Base-by-base conservation (phyloP, 2,329 filamentous ascomycete genomes). In the Emmonsiellopsis sp. region DNA sequence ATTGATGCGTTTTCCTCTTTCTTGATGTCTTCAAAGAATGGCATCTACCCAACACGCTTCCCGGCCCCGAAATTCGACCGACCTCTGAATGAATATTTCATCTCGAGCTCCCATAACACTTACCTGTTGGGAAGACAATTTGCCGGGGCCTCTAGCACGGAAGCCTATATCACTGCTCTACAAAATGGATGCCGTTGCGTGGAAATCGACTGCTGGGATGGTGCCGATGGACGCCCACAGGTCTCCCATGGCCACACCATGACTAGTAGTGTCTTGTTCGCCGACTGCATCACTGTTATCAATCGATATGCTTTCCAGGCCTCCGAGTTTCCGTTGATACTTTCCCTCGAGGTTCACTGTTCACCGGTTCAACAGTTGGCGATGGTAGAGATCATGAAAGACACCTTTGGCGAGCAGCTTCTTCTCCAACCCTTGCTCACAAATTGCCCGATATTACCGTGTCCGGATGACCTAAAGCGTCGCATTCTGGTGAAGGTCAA, bases 201-300 rank as follows among this genome's bases (percentile, higher is more conserved):
- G 45, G 93, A 98, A 72, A 89, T 98, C 51, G 93, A 98, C 70
- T 97, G 92, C 71, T 98, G 93, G 93, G 90, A 98, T 70, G 93
- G 93, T 13, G 80, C 82, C 51, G 86, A 95, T 65, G 89, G 89
- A 40, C 82, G 89, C 63, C 93, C 93, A 0, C 83, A 90, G 51
- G 93, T 98, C 34, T 90, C 89, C 57, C 93, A 98, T 63, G 93
- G 93, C 26, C 84, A 85, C 55, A 95, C 91, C 0, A 79, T 94
- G 70, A 97, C 93, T 0, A 92, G 84, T 10, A 85, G 87, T 55
- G 90, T 97, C 53, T 83, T 87, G 38, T 98, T 98, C 71, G 80
- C 84, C 45, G 92, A 97, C 69, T 92, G 92, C 58, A 89, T 98
- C 73, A 86, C 85, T 30, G 90, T 91, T 50, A 93, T 98, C 68